Evolutionary conservation across 768 basidiomycete genomes (phyloP), one percentile per base, ranked within the genome.

Genomic region (Mycena indigotica): DNA sequence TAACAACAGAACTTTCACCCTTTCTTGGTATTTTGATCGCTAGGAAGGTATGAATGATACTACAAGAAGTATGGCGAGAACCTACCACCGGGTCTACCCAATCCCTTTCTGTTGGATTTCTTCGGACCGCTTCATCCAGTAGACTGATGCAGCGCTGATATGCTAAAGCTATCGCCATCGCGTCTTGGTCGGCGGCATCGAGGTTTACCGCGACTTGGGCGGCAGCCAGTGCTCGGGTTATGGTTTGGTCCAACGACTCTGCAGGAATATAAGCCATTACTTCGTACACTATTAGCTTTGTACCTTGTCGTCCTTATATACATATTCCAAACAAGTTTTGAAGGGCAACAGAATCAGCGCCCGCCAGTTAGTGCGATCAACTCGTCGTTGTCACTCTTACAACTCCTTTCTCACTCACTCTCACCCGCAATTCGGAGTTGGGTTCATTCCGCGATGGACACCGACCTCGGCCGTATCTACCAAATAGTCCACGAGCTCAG

Each of bases 401-500:
- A 35, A 8, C 41, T 44, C 23, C 15, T 44, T 19, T 44, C 23
- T 35, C 17, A 17, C 32, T 35, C 21, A 8, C 41, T 21, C 32
- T 35, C 21, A 8, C 41, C 41, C 41, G 41, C 41, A 23, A 44
- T 15, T 15, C 54, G 59, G 45, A 29, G 32, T 21, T 50, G 13
- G 6, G 23, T 26, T 19, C 28, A 4, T 53, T 29, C 52, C 58
- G 58, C 61, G 69, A 84, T 88, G 83, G 89, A 90, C 63, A 78
- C 70, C 62, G 92, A 93, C 51, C 80, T 92, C 50, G 68, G 88
- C 41, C 81, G 88, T 23, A 83, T 91, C 49, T 93, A 89, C 87
- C 83, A 86, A 57, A 80, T 95, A 62, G 80, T 95, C 2, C 81
- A 84, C 57, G 93, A 95, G 67, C 84, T 95, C 66, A 85, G 86